A percentile compares a stretch with the other conserved stretches of the same genome.
Conservation (phyloP, 352 stramenopile species). For the Globisporangium orthogonon region DNA sequence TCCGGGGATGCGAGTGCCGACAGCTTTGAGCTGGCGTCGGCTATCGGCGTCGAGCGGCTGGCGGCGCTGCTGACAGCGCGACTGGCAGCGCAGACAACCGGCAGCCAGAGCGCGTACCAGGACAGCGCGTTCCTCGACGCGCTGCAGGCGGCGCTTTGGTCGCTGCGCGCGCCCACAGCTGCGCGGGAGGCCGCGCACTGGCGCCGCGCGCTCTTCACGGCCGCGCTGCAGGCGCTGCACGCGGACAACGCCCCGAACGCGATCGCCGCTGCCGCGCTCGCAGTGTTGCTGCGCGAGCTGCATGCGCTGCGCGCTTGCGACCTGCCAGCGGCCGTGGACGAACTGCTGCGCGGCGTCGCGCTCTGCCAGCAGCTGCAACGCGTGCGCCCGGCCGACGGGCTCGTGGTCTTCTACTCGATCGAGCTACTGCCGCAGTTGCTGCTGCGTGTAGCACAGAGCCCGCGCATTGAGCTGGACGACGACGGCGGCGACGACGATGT, state of each 20-base stretch:
- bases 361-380: conserved; percentile 20
- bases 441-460: conserved; percentile 23
- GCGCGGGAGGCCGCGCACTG: conserved; percentile 17
- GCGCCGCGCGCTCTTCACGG: conserved; percentile 18
- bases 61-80: conserved; percentile 15
- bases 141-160: conserved; percentile 37
- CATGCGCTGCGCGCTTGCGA: conserved; percentile 25
- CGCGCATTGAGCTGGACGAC: conserved; percentile 17
- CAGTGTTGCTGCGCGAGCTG: conserved; percentile 27
- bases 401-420: conserved; percentile 32
- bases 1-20: not conserved
- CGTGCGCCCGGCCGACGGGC: conserved; percentile 12
- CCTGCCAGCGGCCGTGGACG: conserved; percentile 20
- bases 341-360: conserved; percentile 25
- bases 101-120: conserved; percentile 28
- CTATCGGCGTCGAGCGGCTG: conserved; percentile 21
- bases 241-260: conserved; percentile 16
- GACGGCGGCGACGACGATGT: conserved; percentile 9
- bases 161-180: conserved; percentile 13
- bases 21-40: conserved; percentile 12
- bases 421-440: conserved; percentile 40
- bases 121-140: conserved; percentile 20
- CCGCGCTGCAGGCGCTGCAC: conserved; percentile 23
- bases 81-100: conserved; percentile 13
- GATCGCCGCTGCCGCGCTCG: conserved; percentile 14